A percentile compares a stretch with the other conserved stretches of the same genome.
Evolutionary conservation across 1,284 basidiomycete species (phyloP).

Genomic region (Agaricales sp.): DNA sequence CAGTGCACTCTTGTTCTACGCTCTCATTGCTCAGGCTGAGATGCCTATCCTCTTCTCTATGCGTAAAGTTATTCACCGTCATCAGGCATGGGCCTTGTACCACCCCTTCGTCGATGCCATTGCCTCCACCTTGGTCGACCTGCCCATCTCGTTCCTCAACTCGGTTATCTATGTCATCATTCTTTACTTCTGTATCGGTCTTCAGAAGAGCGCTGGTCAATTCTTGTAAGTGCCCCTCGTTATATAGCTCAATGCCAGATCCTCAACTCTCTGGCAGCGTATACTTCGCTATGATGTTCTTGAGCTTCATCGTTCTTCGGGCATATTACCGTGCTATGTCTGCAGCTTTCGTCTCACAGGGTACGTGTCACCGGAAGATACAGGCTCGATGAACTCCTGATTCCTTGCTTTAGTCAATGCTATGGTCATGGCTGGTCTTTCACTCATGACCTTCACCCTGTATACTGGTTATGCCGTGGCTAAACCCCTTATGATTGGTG

Average conservation of each 20-base stretch:
- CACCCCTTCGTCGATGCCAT: slow-evolving; percentile 44
- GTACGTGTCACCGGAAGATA: slow-evolving; percentile 3
- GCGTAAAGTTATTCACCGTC: slow-evolving; percentile 50
- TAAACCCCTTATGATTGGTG: slow-evolving; percentile 47
- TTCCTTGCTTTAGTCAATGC: neutral
- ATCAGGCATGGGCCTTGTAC: slow-evolving; percentile 41
- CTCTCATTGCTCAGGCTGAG: slow-evolving; percentile 18
- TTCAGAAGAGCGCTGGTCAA: slow-evolving; percentile 19
- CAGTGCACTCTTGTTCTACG: slow-evolving; percentile 20
- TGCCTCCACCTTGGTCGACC: slow-evolving; percentile 50
- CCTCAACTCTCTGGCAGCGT: too few relatives aligned
- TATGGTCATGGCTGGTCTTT: slow-evolving; percentile 6
- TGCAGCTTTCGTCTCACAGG: neutral
- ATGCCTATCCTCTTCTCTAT: slow-evolving; percentile 29
- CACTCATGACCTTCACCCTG: neutral
- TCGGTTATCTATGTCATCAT: slow-evolving; percentile 26
- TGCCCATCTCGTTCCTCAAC: slow-evolving; percentile 29
- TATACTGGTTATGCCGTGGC: slow-evolving; percentile 30
- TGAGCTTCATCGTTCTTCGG: neutral
- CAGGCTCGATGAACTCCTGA: neutral
- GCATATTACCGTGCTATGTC: neutral
- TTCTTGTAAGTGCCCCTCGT: slow-evolving; percentile 17
- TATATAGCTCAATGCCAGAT: too few relatives aligned
- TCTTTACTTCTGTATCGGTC: slow-evolving; percentile 33
- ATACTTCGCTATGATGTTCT: neutral